Conservation (phyloP, 1,284 basidiomycete genomes). For the Tilletia setariae region DNA sequence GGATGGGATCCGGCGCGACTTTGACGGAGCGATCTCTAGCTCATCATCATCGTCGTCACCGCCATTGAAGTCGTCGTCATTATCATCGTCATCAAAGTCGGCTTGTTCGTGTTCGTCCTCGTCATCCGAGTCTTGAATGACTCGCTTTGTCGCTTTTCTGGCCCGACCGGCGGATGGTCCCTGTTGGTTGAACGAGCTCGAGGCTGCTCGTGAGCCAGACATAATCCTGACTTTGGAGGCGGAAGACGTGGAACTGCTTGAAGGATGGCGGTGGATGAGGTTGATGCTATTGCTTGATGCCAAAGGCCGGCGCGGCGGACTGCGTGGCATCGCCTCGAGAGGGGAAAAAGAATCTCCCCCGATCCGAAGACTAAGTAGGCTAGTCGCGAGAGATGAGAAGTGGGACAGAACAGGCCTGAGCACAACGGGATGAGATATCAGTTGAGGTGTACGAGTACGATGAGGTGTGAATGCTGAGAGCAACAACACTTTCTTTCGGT, state of each 20-base stretch:
- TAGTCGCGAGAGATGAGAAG: no score
- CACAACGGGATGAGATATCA: no score
- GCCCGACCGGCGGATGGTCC: background rate
- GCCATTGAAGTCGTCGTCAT: background rate
- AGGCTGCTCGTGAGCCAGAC: background rate
- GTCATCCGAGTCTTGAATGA: constrained; percentile 3
- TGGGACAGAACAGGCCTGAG: no score
- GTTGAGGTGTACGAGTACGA: no score
- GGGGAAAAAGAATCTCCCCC: no score
- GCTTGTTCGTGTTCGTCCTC: background rate
- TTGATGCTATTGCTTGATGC: constrained; percentile 11
- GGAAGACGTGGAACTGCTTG: background rate
- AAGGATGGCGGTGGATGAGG: background rate
- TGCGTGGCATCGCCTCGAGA: constrained; percentile 1
- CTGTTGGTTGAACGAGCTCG: no score
- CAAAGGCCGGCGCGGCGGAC: constrained; percentile 1
- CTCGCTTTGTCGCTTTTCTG: background rate
- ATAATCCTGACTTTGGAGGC: background rate
- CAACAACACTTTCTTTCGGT: no score
- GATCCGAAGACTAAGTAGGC: no score
- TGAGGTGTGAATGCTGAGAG: no score
- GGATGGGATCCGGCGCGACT: background rate
- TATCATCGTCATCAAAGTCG: constrained; percentile 2
- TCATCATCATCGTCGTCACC: constrained; percentile 5
- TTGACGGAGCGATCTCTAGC: background rate